Percentiles rank a stretch among this genome's conserved stretches.
Conservation (phyloP, 225 moss, liverwort and hornwort genomes). For the Marchantia paleacea region DNA sequence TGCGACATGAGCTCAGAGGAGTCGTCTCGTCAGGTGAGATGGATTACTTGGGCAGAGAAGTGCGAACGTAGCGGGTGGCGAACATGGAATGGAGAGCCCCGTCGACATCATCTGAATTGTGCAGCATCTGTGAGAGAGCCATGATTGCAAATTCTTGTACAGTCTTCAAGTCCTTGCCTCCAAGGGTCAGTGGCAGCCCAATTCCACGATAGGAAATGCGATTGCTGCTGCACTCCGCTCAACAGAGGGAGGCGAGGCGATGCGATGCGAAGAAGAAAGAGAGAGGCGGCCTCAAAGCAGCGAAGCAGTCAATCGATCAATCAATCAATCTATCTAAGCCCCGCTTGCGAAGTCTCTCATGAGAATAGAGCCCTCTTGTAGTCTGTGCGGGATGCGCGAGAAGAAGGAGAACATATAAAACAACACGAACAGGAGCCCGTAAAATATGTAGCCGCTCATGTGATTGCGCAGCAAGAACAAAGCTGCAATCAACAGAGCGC, state of each 20-base stretch:
- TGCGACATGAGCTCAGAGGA: background rate
- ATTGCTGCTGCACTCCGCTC: background rate
- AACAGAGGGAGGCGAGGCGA: background rate
- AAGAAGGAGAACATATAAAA: slow-evolving; percentile 40
- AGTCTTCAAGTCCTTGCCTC: too few species aligned
- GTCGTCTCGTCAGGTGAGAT: background rate
- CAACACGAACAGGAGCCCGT: slow-evolving; percentile 28
- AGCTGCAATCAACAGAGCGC: slow-evolving; percentile 32
- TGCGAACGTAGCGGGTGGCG: slow-evolving; percentile 38
- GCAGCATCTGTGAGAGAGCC: slow-evolving; percentile 21
- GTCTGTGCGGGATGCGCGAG: slow-evolving; percentile 12
- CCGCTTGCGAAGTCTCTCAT: slow-evolving; percentile 14
- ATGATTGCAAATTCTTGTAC: slow-evolving; percentile 9
- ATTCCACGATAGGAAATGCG: background rate
- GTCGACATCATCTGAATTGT: background rate
- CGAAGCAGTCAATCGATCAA: background rate
- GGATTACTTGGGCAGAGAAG: slow-evolving; percentile 37
- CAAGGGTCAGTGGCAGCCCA: background rate
- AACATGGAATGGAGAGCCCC: slow-evolving; percentile 37
- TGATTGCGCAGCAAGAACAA: slow-evolving; percentile 28
- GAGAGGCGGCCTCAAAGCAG: background rate
- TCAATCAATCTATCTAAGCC: background rate
- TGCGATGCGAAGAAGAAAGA: background rate
- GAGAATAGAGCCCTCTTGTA: background rate
- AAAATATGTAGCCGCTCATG: slow-evolving; percentile 21